phyloP scores from a whole-genome alignment of 148 eudicot species.

The Vaccinium vitisidaea region DNA sequence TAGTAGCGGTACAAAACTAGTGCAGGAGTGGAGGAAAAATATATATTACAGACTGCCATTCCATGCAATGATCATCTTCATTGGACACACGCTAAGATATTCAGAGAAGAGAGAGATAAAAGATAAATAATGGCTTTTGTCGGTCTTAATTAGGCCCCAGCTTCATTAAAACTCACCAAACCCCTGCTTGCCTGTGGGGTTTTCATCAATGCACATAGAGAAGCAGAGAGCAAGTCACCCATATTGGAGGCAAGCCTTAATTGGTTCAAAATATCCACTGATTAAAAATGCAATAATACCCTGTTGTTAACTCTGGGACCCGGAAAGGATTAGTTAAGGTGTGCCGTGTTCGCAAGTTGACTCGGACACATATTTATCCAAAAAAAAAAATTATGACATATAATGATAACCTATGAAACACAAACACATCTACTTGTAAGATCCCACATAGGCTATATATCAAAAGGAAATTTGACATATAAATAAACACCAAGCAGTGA shows the following conservation, averaged over 20 bases:
- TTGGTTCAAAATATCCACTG: background rate
- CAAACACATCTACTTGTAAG: background rate
- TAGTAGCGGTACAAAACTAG: background rate
- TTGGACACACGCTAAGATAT: background rate
- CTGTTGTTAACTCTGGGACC: no score
- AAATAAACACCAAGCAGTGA: no score
- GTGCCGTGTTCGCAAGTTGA: no score
- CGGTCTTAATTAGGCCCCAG: background rate
- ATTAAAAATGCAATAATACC: background rate
- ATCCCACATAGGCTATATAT: no score
- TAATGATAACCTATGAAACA: background rate
- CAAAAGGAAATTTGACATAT: no score
- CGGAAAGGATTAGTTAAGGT: no score
- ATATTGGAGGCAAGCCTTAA: background rate
- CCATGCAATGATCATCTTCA: conserved; percentile 10
- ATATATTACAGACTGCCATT: background rate
- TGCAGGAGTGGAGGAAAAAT: background rate
- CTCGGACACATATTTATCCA: no score
- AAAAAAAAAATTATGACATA: background rate
- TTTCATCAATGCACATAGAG: background rate
- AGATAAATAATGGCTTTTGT: background rate
- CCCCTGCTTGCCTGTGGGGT: background rate
- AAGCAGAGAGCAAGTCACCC: background rate
- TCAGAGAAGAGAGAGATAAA: background rate
- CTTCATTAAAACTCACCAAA: background rate